Conservation (phyloP, 2,329 filamentous ascomycete species). For the Neocucurbitaria cava region DNA sequence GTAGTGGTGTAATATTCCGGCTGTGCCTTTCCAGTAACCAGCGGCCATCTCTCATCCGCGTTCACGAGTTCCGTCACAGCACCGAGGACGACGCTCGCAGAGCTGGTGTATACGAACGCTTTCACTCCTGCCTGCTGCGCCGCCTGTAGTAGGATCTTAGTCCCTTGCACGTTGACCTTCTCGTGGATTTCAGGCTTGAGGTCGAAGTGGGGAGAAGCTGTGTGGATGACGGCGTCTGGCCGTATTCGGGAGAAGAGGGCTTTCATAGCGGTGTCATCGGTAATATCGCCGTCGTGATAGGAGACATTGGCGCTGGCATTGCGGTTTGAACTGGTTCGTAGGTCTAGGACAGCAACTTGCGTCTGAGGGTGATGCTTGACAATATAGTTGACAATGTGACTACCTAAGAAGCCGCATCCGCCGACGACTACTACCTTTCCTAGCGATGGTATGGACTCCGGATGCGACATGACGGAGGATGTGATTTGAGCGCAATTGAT, state of each 20-base stretch:
- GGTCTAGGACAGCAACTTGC: constrained; percentile 56
- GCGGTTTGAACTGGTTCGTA: constrained; percentile 52
- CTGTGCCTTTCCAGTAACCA: constrained; percentile 55
- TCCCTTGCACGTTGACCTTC: constrained; percentile 61
- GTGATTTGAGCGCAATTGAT: constrained; percentile 11
- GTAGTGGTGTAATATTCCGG: constrained; percentile 60
- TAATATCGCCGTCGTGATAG: constrained; percentile 61
- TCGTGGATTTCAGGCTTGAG: constrained; percentile 52
- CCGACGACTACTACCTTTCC: constrained; percentile 58
- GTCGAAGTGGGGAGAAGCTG: constrained; percentile 55
- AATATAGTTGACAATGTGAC: constrained; percentile 59
- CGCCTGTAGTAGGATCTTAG: constrained; percentile 56
- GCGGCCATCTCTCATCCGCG: constrained; percentile 57
- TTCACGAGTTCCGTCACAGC: constrained; percentile 55
- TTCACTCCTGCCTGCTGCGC: constrained; percentile 58
- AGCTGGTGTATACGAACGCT: constrained; percentile 62
- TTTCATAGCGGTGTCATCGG: constrained; percentile 51
- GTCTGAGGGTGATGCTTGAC: constrained; percentile 49
- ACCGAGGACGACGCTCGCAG: constrained; percentile 58
- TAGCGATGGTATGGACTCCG: constrained; percentile 39
- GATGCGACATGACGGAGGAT: constrained; percentile 22
- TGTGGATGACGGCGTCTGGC: constrained; percentile 59
- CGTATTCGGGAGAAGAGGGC: constrained; percentile 52
- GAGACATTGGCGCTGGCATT: constrained; percentile 51
- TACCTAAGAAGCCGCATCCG: constrained; percentile 60